Base-by-base conservation (phyloP, 163 green algal species). In the Smithsoniella earleae region DNA sequence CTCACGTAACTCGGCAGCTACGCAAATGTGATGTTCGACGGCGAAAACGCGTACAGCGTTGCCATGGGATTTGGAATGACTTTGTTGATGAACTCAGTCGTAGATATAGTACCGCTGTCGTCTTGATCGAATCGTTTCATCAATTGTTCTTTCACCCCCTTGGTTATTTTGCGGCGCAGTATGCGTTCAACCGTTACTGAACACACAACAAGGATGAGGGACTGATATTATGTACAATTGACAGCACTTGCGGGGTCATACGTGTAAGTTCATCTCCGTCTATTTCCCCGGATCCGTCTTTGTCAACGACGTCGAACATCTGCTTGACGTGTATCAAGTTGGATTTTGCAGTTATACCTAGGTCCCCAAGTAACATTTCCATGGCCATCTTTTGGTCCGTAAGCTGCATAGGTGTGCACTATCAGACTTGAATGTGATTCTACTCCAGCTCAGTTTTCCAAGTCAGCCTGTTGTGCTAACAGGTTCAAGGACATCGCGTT, bases 31-130 rank as follows among this genome's bases (percentile, higher is more conserved):
- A 69, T 33, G 25, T 69, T 69, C 30, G 58, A 69, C 3, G 58
- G 58, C 58, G 22, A 45, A 34, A 38, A 69, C 6, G 58, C 58
- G 25, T 69, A 69, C 58, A 69, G 58, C 25, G 58, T 69, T 5
- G 58, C 58, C 58, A 69, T 34, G 58, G 58, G 58, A 31, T 69
- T 69, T 30, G n/a, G 8, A 5, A 69, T 33, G 25, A 69, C 58
- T 36, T 69, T 69, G 58, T 69, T 69, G 58, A 69, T 36, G 25
- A 69, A 69, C 2, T 69, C 58, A n/a, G 58, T 69, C 3, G 58
- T 3, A 31, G n/a, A 38, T 4, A 69, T 36, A n/a, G 6, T 38
- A n/a, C 58, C 58, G 25, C 43, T 33, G 0, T 33, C 58, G 25
- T 69, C 43, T 18, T 13, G 58, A 31, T 69, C 58, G 20, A 69